phyloP scores from a whole-genome alignment of 306 rosid genomes.

The Quercus rubra region DNA sequence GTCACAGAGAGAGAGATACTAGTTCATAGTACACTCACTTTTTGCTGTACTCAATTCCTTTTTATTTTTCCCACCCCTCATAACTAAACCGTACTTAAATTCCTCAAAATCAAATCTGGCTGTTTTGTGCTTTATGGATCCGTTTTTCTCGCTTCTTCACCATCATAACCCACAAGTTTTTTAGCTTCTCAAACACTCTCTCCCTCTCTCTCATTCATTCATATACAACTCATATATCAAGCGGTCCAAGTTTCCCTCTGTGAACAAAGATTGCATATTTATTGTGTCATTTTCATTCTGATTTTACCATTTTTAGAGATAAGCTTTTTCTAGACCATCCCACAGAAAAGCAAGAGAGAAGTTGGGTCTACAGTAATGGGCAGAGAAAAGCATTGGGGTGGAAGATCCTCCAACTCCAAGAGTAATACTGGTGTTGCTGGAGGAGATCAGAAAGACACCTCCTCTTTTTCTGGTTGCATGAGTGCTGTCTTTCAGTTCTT shows the following conservation, averaged over 20 bases:
- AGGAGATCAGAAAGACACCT: constrained; percentile 16
- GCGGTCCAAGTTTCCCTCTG: not conserved
- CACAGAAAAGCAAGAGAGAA: not conserved
- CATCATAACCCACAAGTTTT: constrained; percentile 22
- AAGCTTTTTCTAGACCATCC: constrained; percentile 5
- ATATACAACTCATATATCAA: no score
- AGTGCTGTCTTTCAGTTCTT: constrained; percentile 75
- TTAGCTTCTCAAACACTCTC: constrained; percentile 7
- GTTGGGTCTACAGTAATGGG: constrained; percentile 41
- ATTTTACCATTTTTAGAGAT: not conserved
- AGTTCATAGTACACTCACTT: not conserved
- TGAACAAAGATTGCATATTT: constrained; percentile 9
- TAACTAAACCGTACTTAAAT: constrained; percentile 33
- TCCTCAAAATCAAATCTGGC: constrained; percentile 45
- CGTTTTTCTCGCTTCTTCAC: constrained; percentile 61
- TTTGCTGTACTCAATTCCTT: not conserved
- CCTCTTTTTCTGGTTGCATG: constrained; percentile 72
- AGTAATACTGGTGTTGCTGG: constrained; percentile 22
- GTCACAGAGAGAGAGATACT: not conserved
- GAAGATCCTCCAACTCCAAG: constrained; percentile 47
- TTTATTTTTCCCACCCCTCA: not conserved
- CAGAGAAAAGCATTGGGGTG: constrained; percentile 57
- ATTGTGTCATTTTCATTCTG: constrained; percentile 42
- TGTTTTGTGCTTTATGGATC: constrained; percentile 68
- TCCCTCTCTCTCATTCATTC: constrained; percentile 14